Conservation (phyloP, 768 basidiomycete genomes). For the Lyophyllum decastes region DNA sequence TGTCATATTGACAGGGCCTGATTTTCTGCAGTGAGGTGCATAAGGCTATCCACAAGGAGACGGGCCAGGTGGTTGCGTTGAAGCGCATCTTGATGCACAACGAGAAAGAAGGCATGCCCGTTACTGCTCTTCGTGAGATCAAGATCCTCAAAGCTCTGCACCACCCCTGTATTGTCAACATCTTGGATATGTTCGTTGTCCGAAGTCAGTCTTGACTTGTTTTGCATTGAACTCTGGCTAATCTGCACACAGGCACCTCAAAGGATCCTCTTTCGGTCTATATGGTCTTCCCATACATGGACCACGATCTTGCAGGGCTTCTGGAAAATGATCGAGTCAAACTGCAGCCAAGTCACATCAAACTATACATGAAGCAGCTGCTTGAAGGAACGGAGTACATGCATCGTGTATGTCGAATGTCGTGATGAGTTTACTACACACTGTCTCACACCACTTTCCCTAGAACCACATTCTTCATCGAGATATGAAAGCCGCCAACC, state of each 20-base stretch:
- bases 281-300: constrained; percentile 99
- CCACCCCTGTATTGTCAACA: constrained; percentile 84
- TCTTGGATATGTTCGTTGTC: constrained; percentile 92
- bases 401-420: constrained; percentile 69
- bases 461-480: constrained; percentile 97
- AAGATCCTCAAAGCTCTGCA: constrained; percentile 90
- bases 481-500: constrained; percentile 98
- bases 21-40: constrained; percentile 74
- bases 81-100: constrained; percentile 97
- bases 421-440: constrained; percentile 6
- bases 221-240: background rate
- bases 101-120: constrained; percentile 95
- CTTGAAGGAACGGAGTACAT: constrained; percentile 97
- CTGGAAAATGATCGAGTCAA: constrained; percentile 90
- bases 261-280: constrained; percentile 83
- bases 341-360: constrained; percentile 83
- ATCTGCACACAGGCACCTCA: constrained; percentile 49
- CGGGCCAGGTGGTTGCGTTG: constrained; percentile 72
- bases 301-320: constrained; percentile 95
- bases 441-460: constrained; percentile 11
- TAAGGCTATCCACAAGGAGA: constrained; percentile 72
- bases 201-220: constrained; percentile 50
- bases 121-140: constrained; percentile 95
- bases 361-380: constrained; percentile 94
- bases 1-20: constrained; percentile 9